Conservation (phyloP, 345 rosid genomes). For the Murraya paniculata region DNA sequence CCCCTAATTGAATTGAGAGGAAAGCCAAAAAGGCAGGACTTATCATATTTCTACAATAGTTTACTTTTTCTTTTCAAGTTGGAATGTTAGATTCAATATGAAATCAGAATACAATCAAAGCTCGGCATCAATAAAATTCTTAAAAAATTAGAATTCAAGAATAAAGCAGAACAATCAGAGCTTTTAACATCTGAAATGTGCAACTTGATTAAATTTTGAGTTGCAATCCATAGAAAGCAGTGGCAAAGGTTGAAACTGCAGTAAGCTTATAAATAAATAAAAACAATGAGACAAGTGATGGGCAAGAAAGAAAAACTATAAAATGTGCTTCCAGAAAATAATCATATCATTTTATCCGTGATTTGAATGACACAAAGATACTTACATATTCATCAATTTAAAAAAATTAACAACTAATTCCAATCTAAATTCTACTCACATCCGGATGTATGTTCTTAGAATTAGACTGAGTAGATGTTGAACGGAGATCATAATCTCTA, state of each 20-base stretch:
- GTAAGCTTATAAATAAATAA: background rate
- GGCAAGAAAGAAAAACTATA: background rate
- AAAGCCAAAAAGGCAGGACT: no score
- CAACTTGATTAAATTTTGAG: background rate
- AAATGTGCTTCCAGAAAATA: background rate
- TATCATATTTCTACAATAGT: no score
- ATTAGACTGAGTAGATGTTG: background rate
- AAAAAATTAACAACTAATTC: no score
- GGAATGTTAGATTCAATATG: no score
- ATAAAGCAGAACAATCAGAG: background rate
- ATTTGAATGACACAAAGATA: background rate
- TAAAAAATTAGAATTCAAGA: no score
- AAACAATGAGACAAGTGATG: background rate
- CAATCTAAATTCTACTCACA: constrained; percentile 1
- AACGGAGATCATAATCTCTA: background rate
- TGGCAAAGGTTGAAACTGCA: background rate
- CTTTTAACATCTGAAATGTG: background rate
- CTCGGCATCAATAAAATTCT: no score
- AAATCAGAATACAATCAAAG: no score
- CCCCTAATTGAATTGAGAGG: no score
- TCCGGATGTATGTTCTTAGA: background rate
- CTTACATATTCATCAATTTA: background rate
- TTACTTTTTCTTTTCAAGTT: no score
- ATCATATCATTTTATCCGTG: background rate
- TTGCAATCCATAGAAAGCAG: background rate